Evolutionary conservation across 768 basidiomycete species (phyloP).

Genomic region (Pluteus cervinus): DNA sequence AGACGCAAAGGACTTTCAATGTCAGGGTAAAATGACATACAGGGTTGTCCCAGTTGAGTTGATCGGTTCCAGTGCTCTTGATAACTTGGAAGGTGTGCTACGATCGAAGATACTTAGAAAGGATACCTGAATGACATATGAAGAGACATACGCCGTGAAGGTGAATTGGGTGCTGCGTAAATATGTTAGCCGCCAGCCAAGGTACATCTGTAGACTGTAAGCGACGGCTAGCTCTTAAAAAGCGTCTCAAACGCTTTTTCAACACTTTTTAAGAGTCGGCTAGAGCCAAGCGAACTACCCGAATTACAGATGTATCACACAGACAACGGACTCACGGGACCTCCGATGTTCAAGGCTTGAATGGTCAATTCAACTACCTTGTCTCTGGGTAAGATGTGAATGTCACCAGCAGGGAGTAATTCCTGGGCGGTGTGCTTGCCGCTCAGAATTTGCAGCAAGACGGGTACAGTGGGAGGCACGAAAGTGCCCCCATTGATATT

Average conservation of each 20-base stretch:
- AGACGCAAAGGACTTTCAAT: too few relatives aligned
- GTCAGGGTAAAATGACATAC: too few relatives aligned
- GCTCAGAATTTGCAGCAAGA: slow-evolving; percentile 38
- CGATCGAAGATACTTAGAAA: not conserved
- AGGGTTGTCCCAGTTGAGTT: slow-evolving; percentile 38
- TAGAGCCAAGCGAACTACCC: too few relatives aligned
- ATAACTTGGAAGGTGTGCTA: slow-evolving; percentile 32
- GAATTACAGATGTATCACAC: slow-evolving; percentile 10
- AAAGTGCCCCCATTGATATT: slow-evolving; percentile 24
- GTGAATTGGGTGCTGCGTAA: slow-evolving; percentile 29
- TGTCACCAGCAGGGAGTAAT: slow-evolving; percentile 21
- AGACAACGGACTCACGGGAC: slow-evolving; percentile 12
- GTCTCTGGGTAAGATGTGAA: slow-evolving; percentile 29
- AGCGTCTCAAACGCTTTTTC: too few relatives aligned
- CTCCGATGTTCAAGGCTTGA: too few relatives aligned
- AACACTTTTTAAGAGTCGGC: too few relatives aligned
- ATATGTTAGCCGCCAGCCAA: not conserved
- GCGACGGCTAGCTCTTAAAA: not conserved
- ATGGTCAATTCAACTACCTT: slow-evolving; percentile 33
- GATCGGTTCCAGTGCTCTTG: slow-evolving; percentile 21
- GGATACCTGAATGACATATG: not conserved
- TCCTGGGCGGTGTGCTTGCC: slow-evolving; percentile 28
- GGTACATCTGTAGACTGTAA: not conserved
- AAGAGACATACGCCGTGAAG: slow-evolving; percentile 28
- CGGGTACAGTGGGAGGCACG: slow-evolving; percentile 30